Evolutionary conservation across 345 rosid species (phyloP).

Genomic region (Cardamine occulta): DNA sequence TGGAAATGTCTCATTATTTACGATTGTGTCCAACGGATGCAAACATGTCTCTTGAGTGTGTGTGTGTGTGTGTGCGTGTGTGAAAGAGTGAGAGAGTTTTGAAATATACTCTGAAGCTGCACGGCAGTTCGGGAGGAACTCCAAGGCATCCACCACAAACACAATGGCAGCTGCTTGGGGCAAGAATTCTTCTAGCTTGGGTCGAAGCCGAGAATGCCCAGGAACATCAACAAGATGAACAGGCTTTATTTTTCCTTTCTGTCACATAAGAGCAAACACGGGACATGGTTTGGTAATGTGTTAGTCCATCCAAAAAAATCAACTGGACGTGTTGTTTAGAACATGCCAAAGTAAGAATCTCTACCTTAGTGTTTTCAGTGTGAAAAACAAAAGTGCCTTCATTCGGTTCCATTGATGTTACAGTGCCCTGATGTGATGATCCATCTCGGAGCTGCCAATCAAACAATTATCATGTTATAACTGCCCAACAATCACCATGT

Average conservation of each 20-base stretch:
- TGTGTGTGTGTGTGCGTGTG: background rate
- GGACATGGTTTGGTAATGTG: background rate
- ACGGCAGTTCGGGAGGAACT: conserved; percentile 79
- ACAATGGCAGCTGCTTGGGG: conserved; percentile 88
- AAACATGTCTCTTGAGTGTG: background rate
- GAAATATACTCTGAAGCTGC: conserved; percentile 74
- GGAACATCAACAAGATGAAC: conserved; percentile 95
- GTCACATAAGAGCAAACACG: conserved; percentile 34
- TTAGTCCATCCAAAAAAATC: conserved; percentile 9
- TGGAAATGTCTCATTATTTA: background rate
- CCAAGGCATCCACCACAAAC: conserved; percentile 87
- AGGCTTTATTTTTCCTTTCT: conserved; percentile 75
- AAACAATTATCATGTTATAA: conserved; percentile 28
- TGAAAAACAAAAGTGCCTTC: conserved; percentile 77
- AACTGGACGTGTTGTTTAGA: background rate
- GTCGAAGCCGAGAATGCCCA: conserved; percentile 87
- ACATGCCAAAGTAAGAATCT: conserved; percentile 21
- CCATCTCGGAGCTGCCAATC: conserved; percentile 87
- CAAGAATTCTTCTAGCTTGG: conserved; percentile 79
- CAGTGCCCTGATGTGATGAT: conserved; percentile 82
- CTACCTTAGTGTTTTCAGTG: conserved; percentile 73
- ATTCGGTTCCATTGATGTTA: conserved; percentile 95
- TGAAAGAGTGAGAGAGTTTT: conserved; percentile 13
- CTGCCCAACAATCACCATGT: background rate
- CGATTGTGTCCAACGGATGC: background rate